Evolutionary conservation across 306 rosid genomes (phyloP), one percentile per base, ranked within the genome.

Genomic region (Sphenostylis stenocarpa): DNA sequence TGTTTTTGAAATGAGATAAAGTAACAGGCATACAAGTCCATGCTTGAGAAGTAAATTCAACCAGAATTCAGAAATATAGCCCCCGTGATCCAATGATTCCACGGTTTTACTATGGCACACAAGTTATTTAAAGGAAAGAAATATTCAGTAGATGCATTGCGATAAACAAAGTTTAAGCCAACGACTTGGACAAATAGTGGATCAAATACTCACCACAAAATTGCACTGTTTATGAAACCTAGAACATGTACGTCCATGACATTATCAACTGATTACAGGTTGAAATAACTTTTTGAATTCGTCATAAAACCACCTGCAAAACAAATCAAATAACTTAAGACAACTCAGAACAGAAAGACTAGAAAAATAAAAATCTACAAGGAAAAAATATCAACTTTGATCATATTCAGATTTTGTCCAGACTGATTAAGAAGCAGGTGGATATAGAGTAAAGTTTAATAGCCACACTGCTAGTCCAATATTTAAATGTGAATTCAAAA

Each of bases 241-340:
- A 41, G 20, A 63, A 38, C 36, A 23, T 41, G 12, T 41, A 79
- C 19, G 77, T 41, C 64, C 56, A 56, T 39, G 83, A 49, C 78
- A 38, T 73, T 64, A 80, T 90, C 80, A 88, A 61, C 87, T 62
- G 68, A 80, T 81, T 56, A 88, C 88, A 45, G 92, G 90, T 77
- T 88, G 91, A 80, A 92, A 86, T 79, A 87, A 76, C 67, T 77
- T 88, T 84, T 92, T 92, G 83, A 73, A 43, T 80, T 84, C 92
- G 60, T 92, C 97, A 72, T 90, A 92, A 64, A 84, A 77, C 96
- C 93, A 92, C 83, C 97, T 92, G 90, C 82, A 83, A 81, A 66
- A 81, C 65, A 74, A 74, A 39, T 3, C 16, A 39, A 56, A 64
- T 19, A 58, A 60, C 60, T 57, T 20, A 78, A 53, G 33, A 62